These are phyloP conservation scores for Lasiodiplodia citricola DNA, from an alignment of 2,329 filamentous ascomycete genomes.

Conservation along the genomic window DNA sequence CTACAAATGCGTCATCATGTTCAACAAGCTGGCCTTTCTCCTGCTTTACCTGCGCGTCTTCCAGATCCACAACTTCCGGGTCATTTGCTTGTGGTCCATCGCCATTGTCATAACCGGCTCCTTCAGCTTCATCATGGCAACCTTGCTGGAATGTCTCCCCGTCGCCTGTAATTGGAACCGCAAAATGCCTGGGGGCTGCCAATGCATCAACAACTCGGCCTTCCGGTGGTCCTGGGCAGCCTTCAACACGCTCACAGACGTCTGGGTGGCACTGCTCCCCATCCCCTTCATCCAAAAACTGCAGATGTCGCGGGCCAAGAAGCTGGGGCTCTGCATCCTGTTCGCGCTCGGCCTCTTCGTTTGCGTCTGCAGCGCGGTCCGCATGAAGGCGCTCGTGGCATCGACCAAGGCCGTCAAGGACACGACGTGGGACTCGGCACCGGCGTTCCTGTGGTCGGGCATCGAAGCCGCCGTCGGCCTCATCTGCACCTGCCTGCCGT, in stretches of 20 bases:
- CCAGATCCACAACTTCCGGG: conserved; percentile 31
- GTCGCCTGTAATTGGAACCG: conserved; percentile 30
- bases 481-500: conserved; percentile 37
- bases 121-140: conserved; percentile 30
- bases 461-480: conserved; percentile 37
- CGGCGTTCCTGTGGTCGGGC: conserved; percentile 38
- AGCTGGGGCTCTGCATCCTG: conserved; percentile 25
- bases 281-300: conserved; percentile 28
- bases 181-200: neutral
- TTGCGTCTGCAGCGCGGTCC: conserved; percentile 34
- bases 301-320: conserved; percentile 27
- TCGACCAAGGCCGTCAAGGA: conserved; percentile 31
- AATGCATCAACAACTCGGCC: conserved; percentile 21
- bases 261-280: conserved; percentile 28
- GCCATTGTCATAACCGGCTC: conserved; percentile 28
- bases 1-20: conserved; percentile 35
- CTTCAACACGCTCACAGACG: conserved; percentile 30
- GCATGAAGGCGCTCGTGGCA: conserved; percentile 35
- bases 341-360: conserved; percentile 32
- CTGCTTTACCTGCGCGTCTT: conserved; percentile 37
- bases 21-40: conserved; percentile 37
- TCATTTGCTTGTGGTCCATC: conserved; percentile 31
- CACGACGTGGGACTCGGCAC: conserved; percentile 35
- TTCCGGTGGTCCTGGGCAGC: conserved; percentile 28
- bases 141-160: conserved; percentile 35